Evolutionary conservation across 192 early-diverging fungal genomes (phyloP), one percentile per base, ranked within the genome.

Genomic region (Dimargaris xerosporica): DNA sequence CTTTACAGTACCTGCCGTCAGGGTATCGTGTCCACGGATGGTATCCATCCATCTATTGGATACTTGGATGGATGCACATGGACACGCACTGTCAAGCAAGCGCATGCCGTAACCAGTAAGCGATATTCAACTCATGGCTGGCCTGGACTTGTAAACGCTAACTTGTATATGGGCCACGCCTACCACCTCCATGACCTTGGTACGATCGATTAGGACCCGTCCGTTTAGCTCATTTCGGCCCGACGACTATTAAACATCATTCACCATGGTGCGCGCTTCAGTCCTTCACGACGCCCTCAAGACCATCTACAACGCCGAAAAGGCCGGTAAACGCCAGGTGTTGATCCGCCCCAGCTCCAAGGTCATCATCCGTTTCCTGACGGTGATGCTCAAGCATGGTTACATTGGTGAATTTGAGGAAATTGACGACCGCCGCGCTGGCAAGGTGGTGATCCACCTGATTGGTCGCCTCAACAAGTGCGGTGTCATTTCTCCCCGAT

Each of bases 391-490:
- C 82, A 88, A 90, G 81, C 91, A 96, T 75, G 92, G 92, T 65
- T 98, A 98, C 84, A 95, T 98, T 80, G 93, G 93, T 70, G 96
- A 96, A 78, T 96, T 98, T 67, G 96, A 98, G 78, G 89, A 91
- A 75, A 85, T 98, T 66, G 92, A 98, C 77, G 93, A 98, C 77
- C 92, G 94, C 78, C 91, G 92, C 67, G 85, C 88, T 66, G 92
- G 91, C 75, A 96, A 96, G 88, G 92, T 98, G 66, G 90, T 98
- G 50, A 84, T 98, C 69, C 96, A 98, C 80, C 88, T 98, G 64
- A 92, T 87, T 69, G 93, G 96, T 68, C 93, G 96, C 70, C 77
- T 98, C 68, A 98, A 98, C 91, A 98, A 98, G 85, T 95, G 91
- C 80, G 92, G 93, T 80, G 95, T 95, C 74, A 96, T 96, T 77